Evolutionary conservation across 75 land plant genomes (phyloP).

Genomic region (Isoetes taiwanensis): DNA sequence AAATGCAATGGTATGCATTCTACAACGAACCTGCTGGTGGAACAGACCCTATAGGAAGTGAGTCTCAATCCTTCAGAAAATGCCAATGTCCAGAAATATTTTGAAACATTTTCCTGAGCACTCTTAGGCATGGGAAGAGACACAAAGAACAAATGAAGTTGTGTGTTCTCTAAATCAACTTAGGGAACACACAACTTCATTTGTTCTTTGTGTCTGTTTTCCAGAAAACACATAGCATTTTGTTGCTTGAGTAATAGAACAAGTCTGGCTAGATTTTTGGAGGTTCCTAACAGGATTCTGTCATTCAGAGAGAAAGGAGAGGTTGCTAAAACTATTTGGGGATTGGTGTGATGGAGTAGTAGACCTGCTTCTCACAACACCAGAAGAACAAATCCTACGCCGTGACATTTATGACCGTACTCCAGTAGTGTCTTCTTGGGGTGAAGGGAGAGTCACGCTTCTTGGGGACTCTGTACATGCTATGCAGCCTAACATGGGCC

Average conservation of each 20-base stretch:
- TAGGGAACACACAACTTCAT: neutral
- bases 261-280: neutral
- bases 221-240: neutral
- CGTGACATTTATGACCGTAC: slow-evolving; percentile 84
- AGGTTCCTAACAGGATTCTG: neutral
- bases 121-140: neutral
- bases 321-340: slow-evolving; percentile 57
- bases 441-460: slow-evolving; percentile 70
- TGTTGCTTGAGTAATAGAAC: neutral
- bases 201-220: neutral
- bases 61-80: neutral
- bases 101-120: neutral
- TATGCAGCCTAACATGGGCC: slow-evolving; percentile 96
- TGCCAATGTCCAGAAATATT: neutral
- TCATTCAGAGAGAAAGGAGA: slow-evolving; percentile 52
- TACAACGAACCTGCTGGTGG: slow-evolving; percentile 85
- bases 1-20: slow-evolving; percentile 99
- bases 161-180: neutral
- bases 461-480: slow-evolving; percentile 92
- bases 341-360: slow-evolving; percentile 82
- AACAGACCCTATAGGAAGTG: slow-evolving; percentile 51
- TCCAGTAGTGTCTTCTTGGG: slow-evolving; percentile 63
- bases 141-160: neutral
- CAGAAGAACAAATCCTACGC: slow-evolving; percentile 70
- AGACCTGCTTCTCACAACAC: slow-evolving; percentile 65